Percentiles rank a stretch among this genome's conserved stretches.
These are phyloP conservation scores for Fusarium sp. DNA, from an alignment of 2,329 filamentous ascomycete species.

Conservation along the genomic window DNA sequence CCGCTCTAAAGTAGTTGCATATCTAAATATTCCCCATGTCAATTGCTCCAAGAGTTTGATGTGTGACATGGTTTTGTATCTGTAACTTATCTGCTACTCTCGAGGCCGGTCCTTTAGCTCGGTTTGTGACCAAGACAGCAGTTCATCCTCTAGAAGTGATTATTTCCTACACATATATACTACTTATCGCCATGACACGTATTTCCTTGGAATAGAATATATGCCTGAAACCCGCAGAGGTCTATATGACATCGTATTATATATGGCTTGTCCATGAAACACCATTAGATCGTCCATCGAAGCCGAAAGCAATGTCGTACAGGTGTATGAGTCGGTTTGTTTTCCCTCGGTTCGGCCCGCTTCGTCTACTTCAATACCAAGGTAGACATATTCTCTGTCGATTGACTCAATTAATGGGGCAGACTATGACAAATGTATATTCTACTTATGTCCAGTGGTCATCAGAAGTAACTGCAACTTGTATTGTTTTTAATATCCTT, in stretches of 20 bases:
- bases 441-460: background rate
- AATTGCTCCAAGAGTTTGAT: background rate
- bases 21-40: background rate
- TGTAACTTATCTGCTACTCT: background rate
- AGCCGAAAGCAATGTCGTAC: background rate
- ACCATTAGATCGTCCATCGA: no score
- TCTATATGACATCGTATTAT: no score
- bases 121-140: background rate
- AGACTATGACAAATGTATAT: background rate
- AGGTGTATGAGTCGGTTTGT: background rate
- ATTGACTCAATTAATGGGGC: background rate
- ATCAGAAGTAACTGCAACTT: background rate
- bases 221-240: no score
- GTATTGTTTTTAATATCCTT: background rate
- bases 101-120: background rate
- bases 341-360: constrained; percentile 8
- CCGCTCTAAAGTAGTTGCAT: constrained; percentile 25
- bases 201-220: no score
- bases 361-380: background rate
- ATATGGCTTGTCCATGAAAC: background rate
- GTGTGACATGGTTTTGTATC: background rate
- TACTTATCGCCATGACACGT: no score
- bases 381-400: background rate
- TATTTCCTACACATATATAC: no score
- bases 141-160: background rate